Evolutionary conservation across 192 early-diverging fungal species (phyloP), one percentile per base, ranked within the genome.

Genomic region (Coemansia sp.): DNA sequence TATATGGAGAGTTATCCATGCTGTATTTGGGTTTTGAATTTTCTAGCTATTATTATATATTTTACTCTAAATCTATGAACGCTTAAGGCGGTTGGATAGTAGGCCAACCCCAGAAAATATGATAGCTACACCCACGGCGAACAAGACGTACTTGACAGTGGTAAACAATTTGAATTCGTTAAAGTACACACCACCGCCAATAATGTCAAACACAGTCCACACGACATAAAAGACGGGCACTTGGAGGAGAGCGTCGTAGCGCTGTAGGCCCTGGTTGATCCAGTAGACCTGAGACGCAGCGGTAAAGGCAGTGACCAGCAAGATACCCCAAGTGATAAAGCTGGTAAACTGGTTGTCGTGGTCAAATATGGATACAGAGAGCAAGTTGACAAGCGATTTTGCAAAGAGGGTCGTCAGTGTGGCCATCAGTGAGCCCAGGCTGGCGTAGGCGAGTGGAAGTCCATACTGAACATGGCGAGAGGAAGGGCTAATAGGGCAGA

Each of bases 111-210:
- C 92, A 30, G 87, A 77, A 66, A 94, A 94, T 30, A 94, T 91
- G 59, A 91, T 78, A 17, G 76, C 68, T 13, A 94, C 88, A 1
- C 89, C 91, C 1, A 91, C 39, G 14, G 83, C 82, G 73, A 94
- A 94, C 59, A 91, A 44, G 13, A 82, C 81, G 52, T 91, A 91
- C 60, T 91, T 87, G 8, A 78, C 62, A 0, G 86, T 63, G n/a
- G 84, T 89, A 62, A 92, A 92, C 4, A 74, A 72, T 13, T 70
- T 71, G 74, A 94, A 94, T 69, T 94, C 92, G 68, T 87, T 82
- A 78, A 90, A 94, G 65, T 94, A 94, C 42, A 94, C 81, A 9
- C 92, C 92, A 17, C 92, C 91, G 42, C 91, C 92, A 40, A 93
- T 82, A 62, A 94, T 91, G 72, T 94, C 92, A 73, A 94, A 86